Evolutionary conservation across 495 filamentous ascomycete genomes (phyloP), one percentile per base, ranked within the genome.

Genomic region (Staphylotrichum tortipilum): DNA sequence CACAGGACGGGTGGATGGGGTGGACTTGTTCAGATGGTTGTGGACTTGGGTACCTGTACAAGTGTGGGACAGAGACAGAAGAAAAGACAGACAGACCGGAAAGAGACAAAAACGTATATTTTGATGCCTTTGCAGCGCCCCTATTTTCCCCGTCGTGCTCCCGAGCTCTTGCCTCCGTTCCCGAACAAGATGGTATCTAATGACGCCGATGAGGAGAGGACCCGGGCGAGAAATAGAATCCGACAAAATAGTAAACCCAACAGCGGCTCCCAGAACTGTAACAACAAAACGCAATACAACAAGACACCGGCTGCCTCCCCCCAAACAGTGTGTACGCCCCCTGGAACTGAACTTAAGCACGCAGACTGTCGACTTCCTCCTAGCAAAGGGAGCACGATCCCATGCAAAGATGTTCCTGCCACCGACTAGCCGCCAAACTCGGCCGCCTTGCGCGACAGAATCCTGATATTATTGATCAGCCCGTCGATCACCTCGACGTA

Each of bases 381-480:
- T n/a, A n/a, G n/a, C n/a, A n/a, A n/a, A n/a, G n/a, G n/a, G n/a
- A n/a, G n/a, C n/a, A n/a, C n/a, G n/a, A n/a, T n/a, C n/a, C n/a
- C n/a, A n/a, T n/a, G n/a, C n/a, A n/a, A n/a, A n/a, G n/a, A n/a
- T n/a, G n/a, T n/a, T n/a, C n/a, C n/a, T n/a, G n/a, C n/a, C n/a
- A n/a, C n/a, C n/a, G n/a, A 21, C 23, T 29, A 45, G 4, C 14
- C 1, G 18, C 10, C 41, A 39, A 58, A 63, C 7, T 61, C 56
- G 15, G 29, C 50, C 4, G 64, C 62, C 49, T 65, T 61, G 45
- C 79, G 68, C n/a, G 81, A 80, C 50, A 91, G 62, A 1, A 86
- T 62, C 30, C 84, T 72, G 24, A 94, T 78, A 63, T 96, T 94
- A 65, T 94, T 84, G 57, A 95, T 69, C 47, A 95, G 83, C 0